Base-by-base conservation (phyloP, 805 yeast species). In the Blastobotrys robertii region DNA sequence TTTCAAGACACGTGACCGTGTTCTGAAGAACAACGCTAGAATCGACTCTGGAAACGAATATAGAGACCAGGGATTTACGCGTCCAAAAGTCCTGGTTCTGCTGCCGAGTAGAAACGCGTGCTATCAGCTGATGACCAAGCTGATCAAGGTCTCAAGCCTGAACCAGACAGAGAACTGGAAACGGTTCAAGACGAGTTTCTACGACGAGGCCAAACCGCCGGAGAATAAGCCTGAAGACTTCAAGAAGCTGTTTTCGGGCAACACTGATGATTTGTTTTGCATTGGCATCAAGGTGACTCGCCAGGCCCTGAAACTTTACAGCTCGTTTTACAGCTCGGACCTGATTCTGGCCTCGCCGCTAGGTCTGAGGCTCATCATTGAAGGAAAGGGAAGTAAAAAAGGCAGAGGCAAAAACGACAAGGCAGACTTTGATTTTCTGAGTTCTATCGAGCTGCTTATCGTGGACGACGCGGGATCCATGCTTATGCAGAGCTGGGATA, bases 401-500 rank as follows among this genome's bases (percentile, higher is more conserved):
- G 16, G 22, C 16, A 19, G 6, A 19, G 38, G 6, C 30, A 41
- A 46, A 52, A 69, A 66, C 56, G 62, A 66, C 56, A 76, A 78
- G 56, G 68, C 80, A 45, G 86, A 81, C 51, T 74, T 72, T 44
- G 96, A 88, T 60, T 92, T 87, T 55, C 64, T 92, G 45, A 80
- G 94, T 30, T 87, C 97, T 1, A 84, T 92, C 50, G 98, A 92
- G 60, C 61, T 92, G 3, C 62, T 81, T 39, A 65, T 88, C 13
- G 63, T 86, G 33, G 98, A 92, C 62, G 84, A 84, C 54, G 77
- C 92, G 9, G 87, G 87, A 56, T 84, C 86, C 28, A 69, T 88
- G 50, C 83, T 84, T 56, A 83, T 82, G 83, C 98, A 92, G 63
- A 86, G 88, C 56, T 83, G 97, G 88, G 82, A 82, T 31, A 95